Evolutionary conservation across 1,139 yeast species (phyloP).

Genomic region (Cylindricascospora bacillispora): DNA sequence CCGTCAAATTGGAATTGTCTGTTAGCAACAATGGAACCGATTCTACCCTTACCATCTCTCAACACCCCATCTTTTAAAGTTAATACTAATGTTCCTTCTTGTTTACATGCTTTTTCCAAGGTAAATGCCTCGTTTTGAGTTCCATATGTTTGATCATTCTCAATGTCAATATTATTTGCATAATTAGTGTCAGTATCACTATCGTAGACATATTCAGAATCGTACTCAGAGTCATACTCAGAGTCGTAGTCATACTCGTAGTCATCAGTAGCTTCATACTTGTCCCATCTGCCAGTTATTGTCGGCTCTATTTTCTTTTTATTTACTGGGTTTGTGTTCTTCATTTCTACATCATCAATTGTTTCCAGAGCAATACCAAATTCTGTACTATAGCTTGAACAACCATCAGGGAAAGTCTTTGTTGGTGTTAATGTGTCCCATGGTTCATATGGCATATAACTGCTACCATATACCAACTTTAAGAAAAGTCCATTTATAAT

Average conservation of each 20-base stretch:
- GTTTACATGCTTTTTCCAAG: conserved; percentile 37
- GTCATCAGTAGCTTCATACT: too few species aligned
- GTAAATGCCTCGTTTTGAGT: conserved; percentile 6
- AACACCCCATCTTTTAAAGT: conserved; percentile 42
- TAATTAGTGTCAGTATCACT: background rate
- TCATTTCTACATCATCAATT: background rate
- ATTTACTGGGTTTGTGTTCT: background rate
- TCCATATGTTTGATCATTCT: background rate
- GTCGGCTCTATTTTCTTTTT: background rate
- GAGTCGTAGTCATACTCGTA: too few species aligned
- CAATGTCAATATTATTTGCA: background rate
- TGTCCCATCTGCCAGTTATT: too few species aligned
- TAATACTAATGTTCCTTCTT: conserved; percentile 42
- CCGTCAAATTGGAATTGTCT: conserved; percentile 86
- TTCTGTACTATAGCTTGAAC: background rate
- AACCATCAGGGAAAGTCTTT: background rate
- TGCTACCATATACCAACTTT: background rate
- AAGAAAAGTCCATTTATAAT: too few species aligned
- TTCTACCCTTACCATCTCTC: conserved; percentile 54
- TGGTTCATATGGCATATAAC: conserved; percentile 1
- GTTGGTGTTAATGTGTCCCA: conserved; percentile 2
- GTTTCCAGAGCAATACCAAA: conserved; percentile 2
- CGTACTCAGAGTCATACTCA: background rate
- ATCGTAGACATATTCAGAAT: background rate
- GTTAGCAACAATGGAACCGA: conserved; percentile 77